A percentile compares a stretch with the other conserved stretches of the same genome.
Conservation (phyloP, 768 basidiomycete genomes). For the Lactarius sp. region DNA sequence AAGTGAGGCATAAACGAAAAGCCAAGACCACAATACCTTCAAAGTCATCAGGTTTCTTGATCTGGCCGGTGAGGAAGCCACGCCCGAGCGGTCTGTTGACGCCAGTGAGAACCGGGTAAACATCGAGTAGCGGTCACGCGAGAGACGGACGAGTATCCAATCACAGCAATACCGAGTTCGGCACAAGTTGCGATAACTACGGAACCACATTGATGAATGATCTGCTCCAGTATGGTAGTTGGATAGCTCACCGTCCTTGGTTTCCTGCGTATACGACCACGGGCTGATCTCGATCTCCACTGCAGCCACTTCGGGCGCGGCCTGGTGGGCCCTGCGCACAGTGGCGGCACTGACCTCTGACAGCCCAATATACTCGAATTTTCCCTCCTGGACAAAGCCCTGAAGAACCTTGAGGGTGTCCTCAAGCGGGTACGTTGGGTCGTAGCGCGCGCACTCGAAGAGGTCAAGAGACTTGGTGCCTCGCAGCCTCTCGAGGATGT, state of each 20-base stretch:
- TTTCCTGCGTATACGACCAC: conserved; percentile 52
- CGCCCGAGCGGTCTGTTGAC: conserved; percentile 45
- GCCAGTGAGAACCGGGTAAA: not conserved
- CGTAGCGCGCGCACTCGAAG: conserved; percentile 50
- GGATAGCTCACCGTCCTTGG: conserved; percentile 37
- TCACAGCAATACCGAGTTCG: conserved; percentile 54
- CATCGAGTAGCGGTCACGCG: not conserved
- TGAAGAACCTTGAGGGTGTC: conserved; percentile 41
- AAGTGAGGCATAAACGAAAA: no score
- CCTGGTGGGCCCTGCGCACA: conserved; percentile 41
- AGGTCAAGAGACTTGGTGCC: conserved; percentile 55
- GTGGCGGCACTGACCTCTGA: conserved; percentile 50
- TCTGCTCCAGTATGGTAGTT: no score
- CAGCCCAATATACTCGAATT: conserved; percentile 56
- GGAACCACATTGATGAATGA: not conserved
- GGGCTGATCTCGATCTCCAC: conserved; percentile 67
- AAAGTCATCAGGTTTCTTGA: conserved; percentile 37
- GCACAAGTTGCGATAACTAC: conserved; percentile 48
- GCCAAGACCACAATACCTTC: conserved; percentile 25
- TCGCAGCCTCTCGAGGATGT: conserved; percentile 42
- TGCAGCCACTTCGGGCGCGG: conserved; percentile 46
- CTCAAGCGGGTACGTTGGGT: conserved; percentile 42
- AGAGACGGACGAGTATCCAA: conserved; percentile 50
- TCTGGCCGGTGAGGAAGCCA: conserved; percentile 49
- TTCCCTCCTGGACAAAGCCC: conserved; percentile 47